Evolutionary conservation across 129 eudicot genomes (phyloP).

Genomic region (Ambrosia artemisiifolia): DNA sequence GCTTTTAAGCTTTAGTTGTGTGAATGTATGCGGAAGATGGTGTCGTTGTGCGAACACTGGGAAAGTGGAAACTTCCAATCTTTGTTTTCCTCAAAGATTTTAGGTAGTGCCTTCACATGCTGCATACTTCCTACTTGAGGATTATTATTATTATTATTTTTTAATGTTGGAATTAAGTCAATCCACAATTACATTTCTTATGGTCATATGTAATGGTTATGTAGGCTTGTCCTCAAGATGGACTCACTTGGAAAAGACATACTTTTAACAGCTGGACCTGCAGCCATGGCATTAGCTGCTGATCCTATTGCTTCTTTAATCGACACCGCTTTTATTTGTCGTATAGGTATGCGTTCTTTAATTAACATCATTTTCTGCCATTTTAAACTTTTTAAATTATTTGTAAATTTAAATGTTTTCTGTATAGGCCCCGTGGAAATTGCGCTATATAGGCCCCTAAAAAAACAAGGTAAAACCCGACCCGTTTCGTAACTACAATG

Average conservation of each 20-base stretch:
- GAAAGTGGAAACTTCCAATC: constrained; percentile 49
- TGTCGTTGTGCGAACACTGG: constrained; percentile 19
- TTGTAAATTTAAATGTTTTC: background rate
- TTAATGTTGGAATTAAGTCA: background rate
- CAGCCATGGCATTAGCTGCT: constrained; percentile 90
- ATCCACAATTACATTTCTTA: background rate
- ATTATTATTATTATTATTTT: background rate
- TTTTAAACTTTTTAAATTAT: background rate
- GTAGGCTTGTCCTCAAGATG: constrained; percentile 60
- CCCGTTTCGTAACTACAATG: too few species aligned
- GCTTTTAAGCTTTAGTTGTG: too few species aligned
- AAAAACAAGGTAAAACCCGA: too few species aligned
- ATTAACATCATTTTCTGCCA: background rate
- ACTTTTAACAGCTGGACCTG: constrained; percentile 72
- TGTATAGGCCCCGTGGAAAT: constrained; percentile 69
- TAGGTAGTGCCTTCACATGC: constrained; percentile 34
- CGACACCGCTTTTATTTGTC: constrained; percentile 83
- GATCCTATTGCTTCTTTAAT: constrained; percentile 94
- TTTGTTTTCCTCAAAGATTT: constrained; percentile 64
- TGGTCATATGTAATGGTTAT: background rate
- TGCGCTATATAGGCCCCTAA: too few species aligned
- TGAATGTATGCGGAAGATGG: constrained; percentile 40
- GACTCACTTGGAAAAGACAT: constrained; percentile 78
- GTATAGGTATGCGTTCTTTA: constrained; percentile 44
- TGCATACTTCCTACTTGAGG: background rate